Percentiles rank a stretch among this genome's conserved stretches.
These are phyloP conservation scores for Pseudopithomyces maydicus DNA, from an alignment of 2,329 filamentous ascomycete species.

Conservation along the genomic window DNA sequence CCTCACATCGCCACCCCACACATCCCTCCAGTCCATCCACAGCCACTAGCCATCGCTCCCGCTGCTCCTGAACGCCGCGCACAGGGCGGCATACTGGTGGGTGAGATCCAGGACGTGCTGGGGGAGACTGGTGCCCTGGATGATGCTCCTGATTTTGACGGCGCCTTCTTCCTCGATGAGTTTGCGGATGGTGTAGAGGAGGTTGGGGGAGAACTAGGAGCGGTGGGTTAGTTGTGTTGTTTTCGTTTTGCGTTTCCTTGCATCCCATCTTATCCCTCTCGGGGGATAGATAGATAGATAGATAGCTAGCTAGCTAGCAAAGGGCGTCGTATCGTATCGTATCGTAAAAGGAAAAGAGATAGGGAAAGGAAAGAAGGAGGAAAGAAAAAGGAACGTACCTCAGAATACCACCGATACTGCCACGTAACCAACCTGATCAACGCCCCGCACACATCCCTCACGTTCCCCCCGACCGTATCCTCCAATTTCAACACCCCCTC, in stretches of 20 bases:
- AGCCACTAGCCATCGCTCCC: slow-evolving; percentile 9
- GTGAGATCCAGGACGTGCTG: slow-evolving; percentile 93
- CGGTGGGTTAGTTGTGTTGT: no score
- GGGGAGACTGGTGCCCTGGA: slow-evolving; percentile 92
- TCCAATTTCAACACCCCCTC: slow-evolving; percentile 81
- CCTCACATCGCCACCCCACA: no score
- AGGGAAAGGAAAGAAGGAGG: no score
- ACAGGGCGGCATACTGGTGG: slow-evolving; percentile 93
- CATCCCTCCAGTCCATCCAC: not conserved
- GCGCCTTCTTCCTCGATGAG: slow-evolving; percentile 97
- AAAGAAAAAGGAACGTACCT: no score
- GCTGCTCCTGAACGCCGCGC: slow-evolving; percentile 76
- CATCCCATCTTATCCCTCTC: not conserved
- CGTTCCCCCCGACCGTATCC: slow-evolving; percentile 73
- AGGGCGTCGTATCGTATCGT: no score
- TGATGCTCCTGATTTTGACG: slow-evolving; percentile 95
- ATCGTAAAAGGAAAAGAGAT: no score
- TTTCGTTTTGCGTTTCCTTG: no score
- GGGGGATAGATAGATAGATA: not conserved
- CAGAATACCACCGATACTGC: slow-evolving; percentile 99
- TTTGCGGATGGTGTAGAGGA: slow-evolving; percentile 85
- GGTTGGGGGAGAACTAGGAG: slow-evolving; percentile 89
- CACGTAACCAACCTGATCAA: slow-evolving; percentile 91
- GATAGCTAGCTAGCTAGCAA: no score
- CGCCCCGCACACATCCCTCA: slow-evolving; percentile 79